These are phyloP conservation scores for Chalciporus piperatus DNA, from an alignment of 768 basidiomycete genomes.

Conservation along the genomic window DNA sequence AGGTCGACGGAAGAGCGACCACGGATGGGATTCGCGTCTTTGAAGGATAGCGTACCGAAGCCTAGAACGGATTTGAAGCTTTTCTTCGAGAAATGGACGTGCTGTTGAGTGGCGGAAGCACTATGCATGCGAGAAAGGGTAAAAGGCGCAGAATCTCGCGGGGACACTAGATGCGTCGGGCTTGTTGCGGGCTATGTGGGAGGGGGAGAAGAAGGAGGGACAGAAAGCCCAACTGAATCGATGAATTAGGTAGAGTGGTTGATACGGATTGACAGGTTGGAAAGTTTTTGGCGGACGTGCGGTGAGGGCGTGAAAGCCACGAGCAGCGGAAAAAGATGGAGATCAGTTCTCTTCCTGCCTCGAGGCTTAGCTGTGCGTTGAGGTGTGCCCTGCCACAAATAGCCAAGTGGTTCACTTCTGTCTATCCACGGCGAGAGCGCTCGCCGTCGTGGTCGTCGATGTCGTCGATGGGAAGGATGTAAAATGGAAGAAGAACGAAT, in stretches of 20 bases:
- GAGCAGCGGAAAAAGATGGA: constrained; percentile 30
- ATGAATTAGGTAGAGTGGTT: constrained; percentile 32
- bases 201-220: constrained; percentile 21
- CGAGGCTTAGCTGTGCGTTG: constrained; percentile 27
- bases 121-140: constrained; percentile 41
- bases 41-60: constrained; percentile 37
- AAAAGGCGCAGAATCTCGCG: constrained; percentile 26
- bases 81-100: constrained; percentile 39
- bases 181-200: constrained; percentile 27
- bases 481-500: constrained; percentile 11
- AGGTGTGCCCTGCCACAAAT: constrained; percentile 17
- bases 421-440: neutral
- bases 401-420: constrained; percentile 7
- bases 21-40: constrained; percentile 31
- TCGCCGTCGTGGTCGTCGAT: constrained; percentile 3
- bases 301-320: constrained; percentile 36
- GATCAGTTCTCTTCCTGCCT: constrained; percentile 26
- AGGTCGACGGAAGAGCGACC: constrained; percentile 29
- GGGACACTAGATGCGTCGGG: constrained; percentile 24
- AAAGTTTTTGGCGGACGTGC: constrained; percentile 30
- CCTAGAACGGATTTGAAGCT: constrained; percentile 50
- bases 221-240: constrained; percentile 24
- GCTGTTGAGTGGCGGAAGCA: constrained; percentile 36
- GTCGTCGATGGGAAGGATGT: constrained; percentile 4
- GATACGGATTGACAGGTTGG: constrained; percentile 27